Evolutionary conservation across 2,329 filamentous ascomycete genomes (phyloP), one percentile per base, ranked within the genome.

Genomic region (Amphichorda felina): DNA sequence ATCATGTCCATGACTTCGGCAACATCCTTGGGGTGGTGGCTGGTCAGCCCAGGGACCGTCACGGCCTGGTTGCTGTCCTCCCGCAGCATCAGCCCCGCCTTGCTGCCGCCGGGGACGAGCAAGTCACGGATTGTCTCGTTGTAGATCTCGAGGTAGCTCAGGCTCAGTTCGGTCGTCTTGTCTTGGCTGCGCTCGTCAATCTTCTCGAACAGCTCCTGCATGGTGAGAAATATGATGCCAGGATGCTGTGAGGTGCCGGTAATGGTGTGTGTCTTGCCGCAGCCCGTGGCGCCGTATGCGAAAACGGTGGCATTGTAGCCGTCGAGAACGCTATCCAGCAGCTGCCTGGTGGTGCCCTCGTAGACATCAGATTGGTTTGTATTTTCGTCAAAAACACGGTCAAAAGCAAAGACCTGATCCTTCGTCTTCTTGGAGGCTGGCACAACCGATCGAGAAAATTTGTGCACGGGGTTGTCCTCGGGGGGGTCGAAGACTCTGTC

Each of bases 1-100:
- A 98, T 95, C 74, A 98, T 95, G 51, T 98, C 89, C 91, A 98
- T 98, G 49, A 98, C 91, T 59, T 98, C 81, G 52, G 93, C 77
- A 11, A 96, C 91, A 52, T 89, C 85, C 47, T 81, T 80, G 3
- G 91, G 91, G 44, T 83, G 82, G 53, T 95, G 87, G 50, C 87
- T 95, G 3, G 87, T 91, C 30, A 98, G 68, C 0, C 89, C 91
- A 4, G 85, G 72, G 2, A 98, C 91, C 0, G 85, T 91, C 7
- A 98, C 91, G 9, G 84, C 77, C 55, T 94, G 85, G 50, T 96
- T 88, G 39, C 83, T 82, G 63, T 98, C 91, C 59, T 98, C 91
- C 33, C 91, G 81, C 28, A 98, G 70, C 79, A 91, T 94, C 43
- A 98, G 61, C 3, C 86, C 82, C 45, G 78, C 72, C 60, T 88